Base-by-base conservation (phyloP, 2,329 filamentous ascomycete genomes). In the Aspergillus alliaceus region DNA sequence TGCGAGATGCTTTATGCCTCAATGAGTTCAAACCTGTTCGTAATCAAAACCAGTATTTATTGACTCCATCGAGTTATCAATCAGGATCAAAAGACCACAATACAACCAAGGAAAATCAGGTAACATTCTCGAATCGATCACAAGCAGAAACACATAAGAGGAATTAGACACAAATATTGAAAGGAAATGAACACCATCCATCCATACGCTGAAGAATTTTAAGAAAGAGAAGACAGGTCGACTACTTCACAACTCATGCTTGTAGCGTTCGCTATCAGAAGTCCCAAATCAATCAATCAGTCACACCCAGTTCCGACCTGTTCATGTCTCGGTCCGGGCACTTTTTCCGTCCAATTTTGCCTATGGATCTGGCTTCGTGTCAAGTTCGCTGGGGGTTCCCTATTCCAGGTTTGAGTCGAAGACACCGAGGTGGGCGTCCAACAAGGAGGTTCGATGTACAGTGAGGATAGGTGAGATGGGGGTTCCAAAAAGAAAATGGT, bases 81-180 rank as follows among this genome's bases (percentile, higher is more conserved):
- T 7, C 27, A 32, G 44, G 40, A 27, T 44, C 40, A 18, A 18
- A 27, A 11, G 18, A 48, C 15, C 44, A 48, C 44, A 48, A 20
- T 32, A 48, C 44, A 48, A 48, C 27, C 29, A 48, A 48, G 27
- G n/a, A 31, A 18, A 32, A 29, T 32, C 27, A 32, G 32, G n/a
- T 48, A 48, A 48, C 44, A 48, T 32, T 48, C 44, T 48, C 44
- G 29, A 40, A 48, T 14, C 29, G 29, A 48, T 31, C n/a, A 53
- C 8, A 37, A 29, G 47, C 15, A 47, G 18, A 12, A 8, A 44
- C 31, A 37, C 11, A 37, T 6, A 25, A 47, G 48, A 15, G 9
- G 9, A 57, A 49, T 31, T 20, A 57, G 48, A 57, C 44, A 50
- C 46, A 22, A n/a, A 27, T 46, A 47, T 24, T 32, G 44, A 22